These are phyloP conservation scores for Phytopythium mirpurense DNA, from an alignment of 352 stramenopile species.

Conservation along the genomic window DNA sequence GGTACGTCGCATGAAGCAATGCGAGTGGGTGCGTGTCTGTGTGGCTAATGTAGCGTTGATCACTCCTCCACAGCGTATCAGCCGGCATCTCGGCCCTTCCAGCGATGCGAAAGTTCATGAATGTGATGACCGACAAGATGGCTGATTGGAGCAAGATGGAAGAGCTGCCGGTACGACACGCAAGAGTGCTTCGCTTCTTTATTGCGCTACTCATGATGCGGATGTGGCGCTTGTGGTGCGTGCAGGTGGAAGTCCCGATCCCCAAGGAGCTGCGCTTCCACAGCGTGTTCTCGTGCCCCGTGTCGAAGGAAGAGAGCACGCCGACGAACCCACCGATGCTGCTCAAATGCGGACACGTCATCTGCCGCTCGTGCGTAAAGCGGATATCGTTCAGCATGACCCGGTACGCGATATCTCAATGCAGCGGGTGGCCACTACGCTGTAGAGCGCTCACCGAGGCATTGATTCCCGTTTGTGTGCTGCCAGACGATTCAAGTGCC, in stretches of 20 bases:
- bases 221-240: too few species aligned
- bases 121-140: constrained; percentile 76
- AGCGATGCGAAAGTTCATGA: constrained; percentile 74
- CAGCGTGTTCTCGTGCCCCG: constrained; percentile 83
- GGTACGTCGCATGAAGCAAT: constrained; percentile 19
- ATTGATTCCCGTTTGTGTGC: constrained; percentile 8
- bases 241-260: constrained; percentile 71
- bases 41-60: not conserved
- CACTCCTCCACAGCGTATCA: constrained; percentile 36
- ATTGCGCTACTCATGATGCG: too few species aligned
- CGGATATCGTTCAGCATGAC: constrained; percentile 80
- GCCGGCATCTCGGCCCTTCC: constrained; percentile 62
- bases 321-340: constrained; percentile 78
- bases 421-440: not conserved
- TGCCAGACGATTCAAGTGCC: constrained; percentile 81
- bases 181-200: too few species aligned
- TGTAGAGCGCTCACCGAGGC: constrained; percentile 9
- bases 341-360: constrained; percentile 84
- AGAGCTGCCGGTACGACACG: constrained; percentile 48
- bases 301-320: constrained; percentile 86
- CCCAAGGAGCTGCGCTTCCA: constrained; percentile 81
- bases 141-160: constrained; percentile 70
- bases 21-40: not conserved
- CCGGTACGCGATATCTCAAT: constrained; percentile 23
- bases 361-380: constrained; percentile 78